Evolutionary conservation across 176 grass and related monocot species (phyloP).

Genomic region (Eremochloa ophiuroides): DNA sequence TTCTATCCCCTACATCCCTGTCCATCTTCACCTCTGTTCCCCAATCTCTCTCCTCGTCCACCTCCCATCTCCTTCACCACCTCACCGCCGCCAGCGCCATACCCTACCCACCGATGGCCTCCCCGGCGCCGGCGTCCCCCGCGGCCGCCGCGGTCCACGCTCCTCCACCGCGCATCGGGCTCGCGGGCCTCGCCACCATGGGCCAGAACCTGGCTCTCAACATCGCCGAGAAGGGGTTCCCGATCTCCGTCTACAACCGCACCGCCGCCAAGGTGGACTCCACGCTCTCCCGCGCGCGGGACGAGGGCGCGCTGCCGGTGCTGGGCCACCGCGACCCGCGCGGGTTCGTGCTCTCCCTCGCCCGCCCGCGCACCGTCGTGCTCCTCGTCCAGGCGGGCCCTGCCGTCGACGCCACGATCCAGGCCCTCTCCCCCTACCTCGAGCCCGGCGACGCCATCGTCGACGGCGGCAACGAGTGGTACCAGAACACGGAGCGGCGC

Average conservation of each 20-base stretch:
- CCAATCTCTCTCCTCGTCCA: background rate
- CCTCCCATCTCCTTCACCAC: background rate
- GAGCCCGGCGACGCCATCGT: conserved; percentile 76
- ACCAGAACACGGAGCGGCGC: conserved; percentile 85
- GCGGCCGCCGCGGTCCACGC: conserved; percentile 19
- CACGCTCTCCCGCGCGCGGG: conserved; percentile 51
- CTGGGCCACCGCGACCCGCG: conserved; percentile 63
- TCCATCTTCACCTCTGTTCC: background rate
- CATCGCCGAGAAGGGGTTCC: conserved; percentile 90
- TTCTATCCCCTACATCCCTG: conserved; percentile 27
- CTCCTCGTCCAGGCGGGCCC: conserved; percentile 77
- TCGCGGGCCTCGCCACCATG: conserved; percentile 86
- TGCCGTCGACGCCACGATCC: conserved; percentile 78
- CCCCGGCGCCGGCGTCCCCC: conserved; percentile 32
- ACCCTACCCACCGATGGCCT: background rate
- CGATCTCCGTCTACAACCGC: conserved; percentile 96
- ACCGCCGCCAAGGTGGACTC: conserved; percentile 80
- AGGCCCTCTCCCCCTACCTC: conserved; percentile 59
- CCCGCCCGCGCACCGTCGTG: conserved; percentile 61
- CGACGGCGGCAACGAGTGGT: conserved; percentile 91
- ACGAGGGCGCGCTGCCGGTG: conserved; percentile 61
- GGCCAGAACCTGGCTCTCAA: conserved; percentile 94
- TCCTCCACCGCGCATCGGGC: conserved; percentile 58
- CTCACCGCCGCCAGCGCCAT: background rate
- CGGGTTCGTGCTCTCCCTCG: conserved; percentile 74